Percentiles rank a stretch among this genome's conserved stretches.
Conservation (phyloP, 371 early-diverging fungal genomes). For the Mucor piriformis region DNA sequence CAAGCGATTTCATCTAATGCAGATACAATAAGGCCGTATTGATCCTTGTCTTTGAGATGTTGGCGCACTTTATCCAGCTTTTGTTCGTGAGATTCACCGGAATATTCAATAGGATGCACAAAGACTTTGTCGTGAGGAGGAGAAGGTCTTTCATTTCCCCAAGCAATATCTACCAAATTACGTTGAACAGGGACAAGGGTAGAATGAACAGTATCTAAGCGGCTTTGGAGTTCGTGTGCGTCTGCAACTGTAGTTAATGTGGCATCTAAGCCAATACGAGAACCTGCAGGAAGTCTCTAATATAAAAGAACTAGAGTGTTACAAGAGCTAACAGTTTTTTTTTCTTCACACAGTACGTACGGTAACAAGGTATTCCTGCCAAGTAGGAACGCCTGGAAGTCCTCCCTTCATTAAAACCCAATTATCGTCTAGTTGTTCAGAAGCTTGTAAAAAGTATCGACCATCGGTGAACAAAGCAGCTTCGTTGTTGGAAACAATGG, state of each 20-base stretch:
- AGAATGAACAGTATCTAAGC: slow-evolving; percentile 56
- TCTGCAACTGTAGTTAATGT: slow-evolving; percentile 73
- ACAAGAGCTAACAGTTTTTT: background rate
- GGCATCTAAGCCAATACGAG: slow-evolving; percentile 88
- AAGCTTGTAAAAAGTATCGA: slow-evolving; percentile 97
- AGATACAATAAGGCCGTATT: slow-evolving; percentile 77
- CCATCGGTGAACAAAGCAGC: slow-evolving; percentile 97
- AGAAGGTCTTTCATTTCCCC: slow-evolving; percentile 73
- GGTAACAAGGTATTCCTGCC: slow-evolving; percentile 83
- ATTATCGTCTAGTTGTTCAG: slow-evolving; percentile 86
- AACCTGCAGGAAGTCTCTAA: slow-evolving; percentile 65
- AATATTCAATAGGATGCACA: slow-evolving; percentile 69
- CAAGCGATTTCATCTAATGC: slow-evolving; percentile 95
- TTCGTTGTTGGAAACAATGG: slow-evolving; percentile 71
- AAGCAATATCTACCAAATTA: slow-evolving; percentile 84
- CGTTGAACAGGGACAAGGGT: slow-evolving; percentile 57
- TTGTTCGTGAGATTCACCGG: slow-evolving; percentile 52
- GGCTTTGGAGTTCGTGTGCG: slow-evolving; percentile 59
- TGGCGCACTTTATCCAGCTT: slow-evolving; percentile 70
- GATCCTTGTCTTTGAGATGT: slow-evolving; percentile 58
- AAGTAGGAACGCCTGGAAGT: slow-evolving; percentile 82
- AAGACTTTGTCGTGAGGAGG: slow-evolving; percentile 66
- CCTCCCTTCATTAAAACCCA: slow-evolving; percentile 95
- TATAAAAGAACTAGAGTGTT: background rate
- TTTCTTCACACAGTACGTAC: slow-evolving; percentile 24